phyloP scores from a whole-genome alignment of 108 stramenopile genomes.

The Parmales sp. region DNA sequence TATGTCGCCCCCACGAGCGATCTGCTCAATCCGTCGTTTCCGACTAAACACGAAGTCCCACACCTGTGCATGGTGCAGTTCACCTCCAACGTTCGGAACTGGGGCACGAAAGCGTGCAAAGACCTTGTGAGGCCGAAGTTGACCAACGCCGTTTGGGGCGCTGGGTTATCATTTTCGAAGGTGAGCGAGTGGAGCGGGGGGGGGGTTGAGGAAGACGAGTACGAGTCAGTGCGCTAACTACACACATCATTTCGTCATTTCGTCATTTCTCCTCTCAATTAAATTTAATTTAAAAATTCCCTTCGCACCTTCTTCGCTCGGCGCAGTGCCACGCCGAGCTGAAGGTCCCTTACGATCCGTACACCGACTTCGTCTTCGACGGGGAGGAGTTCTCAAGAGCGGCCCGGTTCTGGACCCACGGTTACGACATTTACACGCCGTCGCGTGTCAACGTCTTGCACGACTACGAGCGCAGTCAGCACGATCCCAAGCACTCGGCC shows the following conservation, averaged over 20 bases:
- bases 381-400: conserved; percentile 73
- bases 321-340: conserved; percentile 41
- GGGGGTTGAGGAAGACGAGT: conserved; percentile 87
- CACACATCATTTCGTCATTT: no score
- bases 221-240: no score
- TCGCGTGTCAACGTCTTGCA: conserved; percentile 60
- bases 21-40: conserved; percentile 30
- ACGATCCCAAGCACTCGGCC: conserved; percentile 43
- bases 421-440: conserved; percentile 85
- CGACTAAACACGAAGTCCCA: conserved; percentile 47
- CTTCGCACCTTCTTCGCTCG: neutral
- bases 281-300: neutral
- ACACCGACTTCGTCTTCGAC: conserved; percentile 71
- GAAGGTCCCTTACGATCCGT: conserved; percentile 76
- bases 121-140: conserved; percentile 54
- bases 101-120: conserved; percentile 51
- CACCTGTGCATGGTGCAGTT: conserved; percentile 63
- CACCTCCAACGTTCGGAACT: conserved; percentile 51
- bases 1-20: conserved; percentile 56
- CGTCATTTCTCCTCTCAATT: no score
- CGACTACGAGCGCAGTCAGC: conserved; percentile 67
- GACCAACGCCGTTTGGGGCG: conserved; percentile 75
- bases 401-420: conserved; percentile 74
- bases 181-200: conserved; percentile 58
- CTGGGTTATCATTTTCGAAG: conserved; percentile 50